Percentiles rank a stretch among this genome's conserved stretches.
Conservation (phyloP, 2,329 filamentous ascomycete species). For the Lecanosticta acicola region DNA sequence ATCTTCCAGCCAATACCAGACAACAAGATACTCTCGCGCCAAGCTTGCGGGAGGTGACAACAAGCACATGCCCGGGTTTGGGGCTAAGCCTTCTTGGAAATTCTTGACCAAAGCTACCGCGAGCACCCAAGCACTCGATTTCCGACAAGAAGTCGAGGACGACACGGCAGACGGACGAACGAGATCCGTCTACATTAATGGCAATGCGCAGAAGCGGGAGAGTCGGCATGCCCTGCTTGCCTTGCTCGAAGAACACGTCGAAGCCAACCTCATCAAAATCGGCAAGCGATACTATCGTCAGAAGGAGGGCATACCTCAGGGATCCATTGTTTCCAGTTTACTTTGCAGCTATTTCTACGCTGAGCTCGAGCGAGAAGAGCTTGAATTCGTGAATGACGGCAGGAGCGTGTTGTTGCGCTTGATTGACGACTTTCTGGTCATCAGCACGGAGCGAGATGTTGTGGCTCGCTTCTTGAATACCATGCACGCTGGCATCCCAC, state of each 20-base stretch:
- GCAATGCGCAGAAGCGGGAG: conserved; percentile 53
- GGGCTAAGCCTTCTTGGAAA: conserved; percentile 34
- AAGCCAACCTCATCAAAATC: conserved; percentile 77
- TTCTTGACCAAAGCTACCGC: conserved; percentile 39
- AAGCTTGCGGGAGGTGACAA: conserved; percentile 42
- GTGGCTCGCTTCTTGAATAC: conserved; percentile 67
- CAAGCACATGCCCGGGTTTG: conserved; percentile 30
- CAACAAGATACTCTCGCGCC: conserved; percentile 71
- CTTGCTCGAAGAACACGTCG: conserved; percentile 75
- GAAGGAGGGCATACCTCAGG: conserved; percentile 84
- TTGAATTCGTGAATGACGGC: conserved; percentile 58
- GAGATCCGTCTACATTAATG: conserved; percentile 74
- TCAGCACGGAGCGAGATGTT: conserved; percentile 64
- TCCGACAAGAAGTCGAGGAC: conserved; percentile 25
- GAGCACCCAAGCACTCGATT: conserved; percentile 25
- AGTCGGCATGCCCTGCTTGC: conserved; percentile 56
- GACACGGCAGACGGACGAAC: conserved; percentile 36
- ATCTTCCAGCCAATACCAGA: conserved; percentile 59
- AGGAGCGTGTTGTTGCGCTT: conserved; percentile 67
- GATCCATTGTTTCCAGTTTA: conserved; percentile 77
- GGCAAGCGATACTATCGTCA: conserved; percentile 86
- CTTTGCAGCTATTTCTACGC: conserved; percentile 97
- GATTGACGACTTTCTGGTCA: conserved; percentile 88
- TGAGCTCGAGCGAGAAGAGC: conserved; percentile 65
- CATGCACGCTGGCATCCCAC: conserved; percentile 73